Base-by-base conservation (phyloP, 148 eudicot species). In the Salicornia ramosissima region DNA sequence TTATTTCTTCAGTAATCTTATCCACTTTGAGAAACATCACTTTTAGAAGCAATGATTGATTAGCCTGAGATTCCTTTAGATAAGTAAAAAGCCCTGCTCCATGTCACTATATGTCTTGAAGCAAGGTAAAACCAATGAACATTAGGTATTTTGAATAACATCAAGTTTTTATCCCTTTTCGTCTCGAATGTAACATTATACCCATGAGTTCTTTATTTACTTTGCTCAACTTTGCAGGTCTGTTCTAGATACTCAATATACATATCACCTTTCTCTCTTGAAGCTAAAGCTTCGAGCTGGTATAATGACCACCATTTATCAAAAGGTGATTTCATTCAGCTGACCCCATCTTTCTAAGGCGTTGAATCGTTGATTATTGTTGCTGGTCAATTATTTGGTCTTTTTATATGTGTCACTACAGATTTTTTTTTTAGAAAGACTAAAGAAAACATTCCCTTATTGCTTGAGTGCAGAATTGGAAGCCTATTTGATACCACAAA, bases 241-340 rank as follows among this genome's bases (percentile, higher is more conserved):
- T 57, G 74, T 90, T 82, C 92, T 94, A 56, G 97, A 94, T 77
- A 94, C 98, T 40, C 98, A 94, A 62, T 94, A 94, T 66, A 84
- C 91, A 68, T 90, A 81, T 87, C 89, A 74, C 65, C 90, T 94
- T 63, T 81, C 96, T 64, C 77, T 82, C 69, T 76, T 94, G 58
- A 90, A 83, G 82, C 76, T 94, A 71, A 94, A 82, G 87, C 84
- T 90, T 72, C 84, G 98, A 66, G 81, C 97, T 70, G 78, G 97
- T 77, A 86, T 94, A 63, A 88, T 94, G 96, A 84, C 87, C 47
- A 28, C 85, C 57, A 84, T 94, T 47, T 94, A 90, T 80, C 79
- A 72, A 39, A 90, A 93, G 98, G 98, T 90, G 68, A 67, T 68
- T 75, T 42, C 67, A 30, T 30, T 7, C 15, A 36, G 24, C 28